Percentiles rank a stretch among this genome's conserved stretches.
Conservation (phyloP, 2,329 filamentous ascomycete genomes). For the Fusarium sp. region DNA sequence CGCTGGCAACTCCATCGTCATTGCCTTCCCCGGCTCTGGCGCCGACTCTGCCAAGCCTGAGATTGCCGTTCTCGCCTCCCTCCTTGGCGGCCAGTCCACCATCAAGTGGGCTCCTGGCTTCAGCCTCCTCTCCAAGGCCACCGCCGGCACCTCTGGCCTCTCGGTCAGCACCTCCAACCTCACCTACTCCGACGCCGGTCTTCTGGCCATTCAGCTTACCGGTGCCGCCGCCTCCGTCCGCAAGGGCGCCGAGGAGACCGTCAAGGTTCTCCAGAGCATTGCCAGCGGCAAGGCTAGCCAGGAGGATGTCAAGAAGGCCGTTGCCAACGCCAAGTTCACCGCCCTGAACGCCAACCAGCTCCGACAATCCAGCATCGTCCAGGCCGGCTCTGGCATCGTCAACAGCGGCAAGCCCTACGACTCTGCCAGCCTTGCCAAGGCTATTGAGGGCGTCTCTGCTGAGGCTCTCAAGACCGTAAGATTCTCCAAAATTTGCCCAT, state of each 20-base stretch:
- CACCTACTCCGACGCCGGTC: constrained; percentile 92
- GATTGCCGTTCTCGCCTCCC: constrained; percentile 81
- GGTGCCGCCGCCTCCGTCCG: constrained; percentile 77
- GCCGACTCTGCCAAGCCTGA: constrained; percentile 86
- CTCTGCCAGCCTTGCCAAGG: constrained; percentile 78
- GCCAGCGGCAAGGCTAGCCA: constrained; percentile 76
- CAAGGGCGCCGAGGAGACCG: constrained; percentile 75
- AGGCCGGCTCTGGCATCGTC: constrained; percentile 84
- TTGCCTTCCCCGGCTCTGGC: constrained; percentile 92
- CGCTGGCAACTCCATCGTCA: constrained; percentile 80
- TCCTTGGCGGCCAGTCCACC: constrained; percentile 87
- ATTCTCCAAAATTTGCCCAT: constrained; percentile 42
- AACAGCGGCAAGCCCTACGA: constrained; percentile 84
- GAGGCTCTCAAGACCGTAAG: constrained; percentile 87
- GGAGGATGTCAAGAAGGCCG: constrained; percentile 90
- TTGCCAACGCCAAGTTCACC: constrained; percentile 92
- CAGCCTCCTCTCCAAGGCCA: constrained; percentile 84
- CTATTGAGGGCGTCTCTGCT: constrained; percentile 79
- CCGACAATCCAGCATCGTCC: constrained; percentile 77
- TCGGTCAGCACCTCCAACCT: constrained; percentile 77
- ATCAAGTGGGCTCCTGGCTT: constrained; percentile 98
- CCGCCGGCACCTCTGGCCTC: constrained; percentile 69
- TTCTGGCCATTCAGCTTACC: constrained; percentile 81
- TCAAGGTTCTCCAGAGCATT: constrained; percentile 82
- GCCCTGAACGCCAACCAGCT: constrained; percentile 83